Evolutionary conservation across 1,139 yeast genomes (phyloP).

Genomic region (Cylindricascospora bacillispora): DNA sequence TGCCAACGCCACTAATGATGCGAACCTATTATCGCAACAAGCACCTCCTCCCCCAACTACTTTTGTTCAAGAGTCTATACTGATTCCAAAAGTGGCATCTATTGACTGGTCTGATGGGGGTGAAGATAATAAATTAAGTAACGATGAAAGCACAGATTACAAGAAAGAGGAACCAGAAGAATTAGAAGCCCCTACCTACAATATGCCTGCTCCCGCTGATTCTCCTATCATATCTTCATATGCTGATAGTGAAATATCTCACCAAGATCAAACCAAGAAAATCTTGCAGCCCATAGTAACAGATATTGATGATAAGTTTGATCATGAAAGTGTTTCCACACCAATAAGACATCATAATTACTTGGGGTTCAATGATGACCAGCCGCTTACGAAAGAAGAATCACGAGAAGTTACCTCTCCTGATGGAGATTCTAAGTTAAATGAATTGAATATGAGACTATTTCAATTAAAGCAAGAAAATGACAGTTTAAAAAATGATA

Average conservation of each 20-base stretch:
- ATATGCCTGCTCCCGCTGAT: too few relatives aligned
- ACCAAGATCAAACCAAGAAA: not conserved
- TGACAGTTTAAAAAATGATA: not conserved
- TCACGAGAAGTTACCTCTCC: not conserved
- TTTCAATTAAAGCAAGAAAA: not conserved
- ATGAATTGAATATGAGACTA: not conserved
- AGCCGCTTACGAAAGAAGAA: too few relatives aligned
- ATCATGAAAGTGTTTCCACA: not conserved
- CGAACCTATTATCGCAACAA: not conserved
- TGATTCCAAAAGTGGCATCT: conserved; percentile 66
- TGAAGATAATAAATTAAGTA: conserved; percentile 32
- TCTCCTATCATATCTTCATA: not conserved
- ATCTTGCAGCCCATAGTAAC: not conserved
- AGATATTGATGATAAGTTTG: not conserved
- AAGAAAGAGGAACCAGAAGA: conserved; percentile 1
- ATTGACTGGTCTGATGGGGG: conserved; percentile 78
- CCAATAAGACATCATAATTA: not conserved
- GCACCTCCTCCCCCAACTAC: conserved; percentile 5
- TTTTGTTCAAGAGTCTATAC: conserved; percentile 40
- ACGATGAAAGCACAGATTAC: conserved; percentile 2
- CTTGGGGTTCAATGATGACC: not conserved
- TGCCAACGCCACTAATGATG: not conserved
- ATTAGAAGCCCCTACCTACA: too few relatives aligned
- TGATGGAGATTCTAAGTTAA: not conserved
- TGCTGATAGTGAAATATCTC: not conserved